These are phyloP conservation scores for Lachancea sp. DNA, from an alignment of 805 yeast genomes.

Conservation along the genomic window DNA sequence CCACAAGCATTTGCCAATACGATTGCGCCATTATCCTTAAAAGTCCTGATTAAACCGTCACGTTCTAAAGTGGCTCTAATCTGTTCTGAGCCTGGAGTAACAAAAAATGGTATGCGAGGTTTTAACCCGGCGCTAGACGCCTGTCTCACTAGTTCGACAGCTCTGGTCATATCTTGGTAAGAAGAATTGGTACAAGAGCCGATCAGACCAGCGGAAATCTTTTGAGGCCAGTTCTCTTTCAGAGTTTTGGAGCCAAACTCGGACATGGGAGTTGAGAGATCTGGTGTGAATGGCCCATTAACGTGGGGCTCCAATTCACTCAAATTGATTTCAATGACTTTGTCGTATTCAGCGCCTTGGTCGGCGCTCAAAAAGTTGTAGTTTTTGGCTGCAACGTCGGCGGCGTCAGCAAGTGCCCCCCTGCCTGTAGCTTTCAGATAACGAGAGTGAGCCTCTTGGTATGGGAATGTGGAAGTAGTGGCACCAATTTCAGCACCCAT, in stretches of 20 bases:
- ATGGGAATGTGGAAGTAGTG: conserved; percentile 96
- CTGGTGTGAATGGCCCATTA: conserved; percentile 98
- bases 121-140: conserved; percentile 82
- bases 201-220: conserved; percentile 86
- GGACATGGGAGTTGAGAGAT: conserved; percentile 88
- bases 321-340: conserved; percentile 84
- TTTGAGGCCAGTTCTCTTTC: conserved; percentile 77
- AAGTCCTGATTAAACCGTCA: conserved; percentile 80
- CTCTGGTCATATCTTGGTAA: conserved; percentile 97
- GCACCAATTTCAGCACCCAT: conserved; percentile 99
- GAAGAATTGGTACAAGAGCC: conserved; percentile 99
- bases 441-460: conserved; percentile 69
- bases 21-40: conserved; percentile 81
- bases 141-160: conserved; percentile 81
- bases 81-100: conserved; percentile 98
- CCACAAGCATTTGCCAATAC: conserved; percentile 98
- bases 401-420: conserved; percentile 74
- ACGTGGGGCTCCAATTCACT: conserved; percentile 86
- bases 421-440: conserved; percentile 83
- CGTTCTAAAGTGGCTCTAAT: conserved; percentile 94
- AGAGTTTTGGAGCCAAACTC: conserved; percentile 66
- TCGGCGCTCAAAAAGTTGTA: conserved; percentile 73
- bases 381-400: conserved; percentile 50
- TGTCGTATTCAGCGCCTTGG: conserved; percentile 83
- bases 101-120: conserved; percentile 87